Conservation (phyloP, 805 yeast genomes). For the Saturnispora quitensis region DNA sequence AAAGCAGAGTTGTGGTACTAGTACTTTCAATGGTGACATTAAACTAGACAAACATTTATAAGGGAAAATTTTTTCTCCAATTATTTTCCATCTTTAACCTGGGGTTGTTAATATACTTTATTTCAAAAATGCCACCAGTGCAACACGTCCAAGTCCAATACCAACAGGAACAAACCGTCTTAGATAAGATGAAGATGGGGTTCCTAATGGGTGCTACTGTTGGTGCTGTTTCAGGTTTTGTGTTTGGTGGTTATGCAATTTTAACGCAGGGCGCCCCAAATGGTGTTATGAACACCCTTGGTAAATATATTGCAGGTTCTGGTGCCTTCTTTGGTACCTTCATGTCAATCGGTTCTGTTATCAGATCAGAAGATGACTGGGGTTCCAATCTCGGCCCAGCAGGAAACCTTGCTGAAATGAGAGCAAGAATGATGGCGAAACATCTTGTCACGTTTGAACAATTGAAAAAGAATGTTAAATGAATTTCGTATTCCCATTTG, state of each 20-base stretch:
- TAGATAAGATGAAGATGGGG: conserved; percentile 98
- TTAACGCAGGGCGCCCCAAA: conserved; percentile 95
- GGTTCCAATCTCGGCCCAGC: conserved; percentile 21
- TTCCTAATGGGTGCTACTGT: conserved; percentile 90
- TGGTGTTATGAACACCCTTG: conserved; percentile 92
- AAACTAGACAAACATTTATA: background rate
- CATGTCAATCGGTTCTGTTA: conserved; percentile 92
- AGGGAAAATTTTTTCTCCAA: background rate
- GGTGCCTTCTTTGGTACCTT: conserved; percentile 95
- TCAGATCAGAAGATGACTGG: conserved; percentile 58
- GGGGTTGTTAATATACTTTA: background rate
- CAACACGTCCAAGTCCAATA: conserved; percentile 59
- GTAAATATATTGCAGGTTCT: conserved; percentile 93
- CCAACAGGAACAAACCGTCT: conserved; percentile 63
- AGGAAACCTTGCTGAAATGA: conserved; percentile 28
- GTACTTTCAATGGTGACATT: background rate
- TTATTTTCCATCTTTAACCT: background rate
- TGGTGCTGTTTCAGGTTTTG: conserved; percentile 90
- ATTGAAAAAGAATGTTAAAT: conserved; percentile 14
- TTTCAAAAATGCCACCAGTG: conserved; percentile 47
- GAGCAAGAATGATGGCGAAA: conserved; percentile 36
- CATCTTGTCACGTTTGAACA: conserved; percentile 27
- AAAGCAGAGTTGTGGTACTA: background rate
- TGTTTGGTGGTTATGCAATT: conserved; percentile 90
- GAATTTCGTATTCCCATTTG: background rate